Conservation (phyloP, 2,329 filamentous ascomycete genomes). For the Aspergillus aculeatus region DNA sequence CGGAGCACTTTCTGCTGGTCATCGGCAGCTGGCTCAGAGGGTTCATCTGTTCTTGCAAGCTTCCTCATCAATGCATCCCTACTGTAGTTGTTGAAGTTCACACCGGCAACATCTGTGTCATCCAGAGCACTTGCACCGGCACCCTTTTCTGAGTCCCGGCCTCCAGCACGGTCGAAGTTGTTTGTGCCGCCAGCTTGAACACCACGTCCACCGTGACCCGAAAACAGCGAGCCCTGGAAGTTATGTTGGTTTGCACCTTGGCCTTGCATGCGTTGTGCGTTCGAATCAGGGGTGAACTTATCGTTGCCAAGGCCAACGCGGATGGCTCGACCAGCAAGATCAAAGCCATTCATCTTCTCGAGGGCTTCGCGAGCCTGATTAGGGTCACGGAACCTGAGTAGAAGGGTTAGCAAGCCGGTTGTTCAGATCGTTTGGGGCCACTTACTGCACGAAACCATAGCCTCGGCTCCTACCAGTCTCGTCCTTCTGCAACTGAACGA, state of each 20-base stretch:
- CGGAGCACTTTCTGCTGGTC: constrained; percentile 72
- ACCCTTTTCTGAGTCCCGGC: constrained; percentile 83
- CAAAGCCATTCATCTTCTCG: constrained; percentile 99
- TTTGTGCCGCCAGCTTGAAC: constrained; percentile 71
- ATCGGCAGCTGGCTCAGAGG: constrained; percentile 56
- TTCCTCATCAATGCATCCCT: constrained; percentile 98
- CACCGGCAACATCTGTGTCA: constrained; percentile 94
- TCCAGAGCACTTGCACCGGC: constrained; percentile 90
- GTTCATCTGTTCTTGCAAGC: constrained; percentile 91
- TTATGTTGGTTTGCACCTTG: constrained; percentile 64
- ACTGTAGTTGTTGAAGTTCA: constrained; percentile 99
- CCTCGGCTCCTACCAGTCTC: constrained; percentile 86
- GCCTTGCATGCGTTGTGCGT: constrained; percentile 87
- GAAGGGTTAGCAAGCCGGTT: neutral
- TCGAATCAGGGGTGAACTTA: constrained; percentile 98
- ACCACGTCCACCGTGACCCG: constrained; percentile 82
- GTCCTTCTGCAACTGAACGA: constrained; percentile 96
- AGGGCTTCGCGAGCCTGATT: constrained; percentile 88
- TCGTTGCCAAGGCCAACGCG: constrained; percentile 99
- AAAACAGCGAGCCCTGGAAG: constrained; percentile 89
- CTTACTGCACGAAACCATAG: constrained; percentile 98
- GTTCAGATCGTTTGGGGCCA: constrained; percentile 24
- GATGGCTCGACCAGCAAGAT: constrained; percentile 93
- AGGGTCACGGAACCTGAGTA: constrained; percentile 72
- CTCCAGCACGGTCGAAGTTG: constrained; percentile 86